Conservation (phyloP, 495 filamentous ascomycete genomes). For the Podospora tetraspora region DNA sequence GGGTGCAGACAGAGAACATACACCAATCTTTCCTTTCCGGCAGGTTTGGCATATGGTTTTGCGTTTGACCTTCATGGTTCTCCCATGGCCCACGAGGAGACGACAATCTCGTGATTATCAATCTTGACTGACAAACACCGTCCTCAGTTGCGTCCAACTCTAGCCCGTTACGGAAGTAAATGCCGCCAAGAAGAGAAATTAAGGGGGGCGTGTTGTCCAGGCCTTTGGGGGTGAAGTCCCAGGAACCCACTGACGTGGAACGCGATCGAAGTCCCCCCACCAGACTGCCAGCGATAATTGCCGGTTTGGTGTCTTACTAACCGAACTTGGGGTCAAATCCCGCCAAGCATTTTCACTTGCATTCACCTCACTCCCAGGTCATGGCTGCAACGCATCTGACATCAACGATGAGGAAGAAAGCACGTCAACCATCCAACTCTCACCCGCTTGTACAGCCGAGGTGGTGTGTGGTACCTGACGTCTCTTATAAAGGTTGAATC, state of each 20-base stretch:
- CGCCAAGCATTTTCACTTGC: slow-evolving; percentile 17
- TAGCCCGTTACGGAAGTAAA: background rate
- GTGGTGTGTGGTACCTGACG: background rate
- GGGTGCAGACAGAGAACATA: slow-evolving; percentile 2
- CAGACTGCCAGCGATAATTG: background rate
- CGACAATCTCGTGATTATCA: background rate
- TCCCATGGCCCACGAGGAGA: background rate
- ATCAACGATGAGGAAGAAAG: background rate
- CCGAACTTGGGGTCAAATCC: slow-evolving; percentile 14
- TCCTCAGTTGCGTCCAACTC: background rate
- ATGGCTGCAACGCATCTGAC: background rate
- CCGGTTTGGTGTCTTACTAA: slow-evolving; percentile 8
- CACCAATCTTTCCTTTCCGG: slow-evolving; percentile 22
- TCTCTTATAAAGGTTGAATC: background rate
- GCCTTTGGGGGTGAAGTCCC: background rate
- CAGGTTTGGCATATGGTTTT: slow-evolving; percentile 22
- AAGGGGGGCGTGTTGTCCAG: background rate
- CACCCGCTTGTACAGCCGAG: background rate
- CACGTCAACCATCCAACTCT: background rate
- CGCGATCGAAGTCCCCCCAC: background rate
- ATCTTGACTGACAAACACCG: background rate
- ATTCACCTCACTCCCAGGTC: background rate
- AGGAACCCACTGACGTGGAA: background rate
- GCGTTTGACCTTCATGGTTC: slow-evolving; percentile 22
- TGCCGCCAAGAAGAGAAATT: background rate